Conservation (phyloP, 2,329 filamentous ascomycete species). For the Beauveria sp. region DNA sequence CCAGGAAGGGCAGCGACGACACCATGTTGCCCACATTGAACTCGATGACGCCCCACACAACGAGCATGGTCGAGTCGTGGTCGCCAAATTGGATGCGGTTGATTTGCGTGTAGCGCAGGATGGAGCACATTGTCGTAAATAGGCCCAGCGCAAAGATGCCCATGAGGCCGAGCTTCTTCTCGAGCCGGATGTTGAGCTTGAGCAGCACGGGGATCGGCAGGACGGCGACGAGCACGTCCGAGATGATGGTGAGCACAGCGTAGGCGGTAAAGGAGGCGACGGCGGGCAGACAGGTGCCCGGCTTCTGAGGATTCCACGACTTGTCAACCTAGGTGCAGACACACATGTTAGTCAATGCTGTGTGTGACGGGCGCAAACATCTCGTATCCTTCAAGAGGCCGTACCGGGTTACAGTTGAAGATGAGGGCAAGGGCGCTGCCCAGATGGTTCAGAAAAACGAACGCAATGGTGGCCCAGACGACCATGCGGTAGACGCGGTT, state of each 20-base stretch:
- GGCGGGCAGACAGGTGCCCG: constrained; percentile 37
- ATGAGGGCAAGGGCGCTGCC: constrained; percentile 41
- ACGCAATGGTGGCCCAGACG: constrained; percentile 35
- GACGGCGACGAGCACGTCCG: constrained; percentile 41
- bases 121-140: constrained; percentile 47
- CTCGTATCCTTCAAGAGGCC: constrained; percentile 4
- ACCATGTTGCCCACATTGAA: constrained; percentile 48
- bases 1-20: constrained; percentile 38
- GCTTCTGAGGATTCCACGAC: constrained; percentile 15
- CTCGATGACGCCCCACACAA: constrained; percentile 50
- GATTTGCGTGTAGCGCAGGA: constrained; percentile 45
- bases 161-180: constrained; percentile 43
- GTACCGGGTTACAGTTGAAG: constrained; percentile 42
- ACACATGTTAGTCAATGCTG: not conserved
- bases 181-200: constrained; percentile 37
- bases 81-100: constrained; percentile 40
- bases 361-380: not conserved
- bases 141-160: constrained; percentile 45
- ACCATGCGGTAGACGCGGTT: constrained; percentile 35
- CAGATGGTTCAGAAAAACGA: constrained; percentile 39
- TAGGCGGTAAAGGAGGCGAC: constrained; percentile 44
- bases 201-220: constrained; percentile 43
- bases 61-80: constrained; percentile 47
- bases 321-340: constrained; percentile 26
- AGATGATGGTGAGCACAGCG: constrained; percentile 43